These are phyloP conservation scores for Fusarium citri DNA, from an alignment of 2,329 filamentous ascomycete genomes.

Conservation along the genomic window DNA sequence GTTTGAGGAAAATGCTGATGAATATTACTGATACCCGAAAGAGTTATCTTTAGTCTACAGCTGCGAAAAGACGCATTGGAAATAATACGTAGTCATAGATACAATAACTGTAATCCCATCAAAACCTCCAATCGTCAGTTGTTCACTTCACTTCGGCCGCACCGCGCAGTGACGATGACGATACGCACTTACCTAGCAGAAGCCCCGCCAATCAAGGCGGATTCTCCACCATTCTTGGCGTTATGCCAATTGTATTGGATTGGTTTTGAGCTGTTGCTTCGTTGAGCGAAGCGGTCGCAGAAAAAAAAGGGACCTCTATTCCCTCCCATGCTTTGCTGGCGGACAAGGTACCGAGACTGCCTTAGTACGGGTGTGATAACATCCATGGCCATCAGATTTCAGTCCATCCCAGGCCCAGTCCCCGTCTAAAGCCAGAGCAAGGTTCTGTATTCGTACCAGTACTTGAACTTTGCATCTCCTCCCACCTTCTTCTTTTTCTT, in stretches of 20 bases:
- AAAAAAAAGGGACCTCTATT: conserved; percentile 7
- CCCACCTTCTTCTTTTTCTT: conserved; percentile 32
- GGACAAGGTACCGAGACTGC: conserved; percentile 37
- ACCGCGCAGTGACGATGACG: conserved; percentile 44
- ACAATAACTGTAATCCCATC: neutral
- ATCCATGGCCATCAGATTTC: conserved; percentile 28
- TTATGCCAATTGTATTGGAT: conserved; percentile 34
- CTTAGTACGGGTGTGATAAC: conserved; percentile 40
- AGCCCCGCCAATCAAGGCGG: conserved; percentile 44
- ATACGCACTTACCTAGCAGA: conserved; percentile 38
- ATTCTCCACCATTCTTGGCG: conserved; percentile 46
- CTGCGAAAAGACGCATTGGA: neutral
- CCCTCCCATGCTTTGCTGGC: conserved; percentile 7
- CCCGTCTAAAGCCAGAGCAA: neutral
- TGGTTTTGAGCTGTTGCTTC: conserved; percentile 37
- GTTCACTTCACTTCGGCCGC: conserved; percentile 27
- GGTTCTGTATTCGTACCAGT: conserved; percentile 43
- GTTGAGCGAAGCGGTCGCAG: conserved; percentile 29
- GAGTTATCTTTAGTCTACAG: too few relatives aligned
- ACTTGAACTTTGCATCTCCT: conserved; percentile 32
- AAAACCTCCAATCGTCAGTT: conserved; percentile 1
- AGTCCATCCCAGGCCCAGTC: neutral
- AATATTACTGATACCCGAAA: neutral
- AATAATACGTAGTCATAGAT: neutral
- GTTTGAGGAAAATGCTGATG: neutral